Conservation (phyloP, 306 rosid genomes). For the Acacia crassicarpa region DNA sequence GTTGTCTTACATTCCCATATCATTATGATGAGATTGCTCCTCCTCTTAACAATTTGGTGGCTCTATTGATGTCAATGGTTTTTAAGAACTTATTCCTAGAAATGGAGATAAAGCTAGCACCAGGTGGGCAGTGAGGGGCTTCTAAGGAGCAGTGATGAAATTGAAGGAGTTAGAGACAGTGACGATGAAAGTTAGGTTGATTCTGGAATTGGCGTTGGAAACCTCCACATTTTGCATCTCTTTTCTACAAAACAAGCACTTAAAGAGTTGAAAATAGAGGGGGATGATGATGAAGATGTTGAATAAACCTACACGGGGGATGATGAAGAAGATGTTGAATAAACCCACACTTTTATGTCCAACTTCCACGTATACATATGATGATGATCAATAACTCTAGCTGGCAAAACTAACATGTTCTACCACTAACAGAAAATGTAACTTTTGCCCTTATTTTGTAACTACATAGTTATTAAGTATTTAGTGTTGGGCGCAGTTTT, state of each 20-base stretch:
- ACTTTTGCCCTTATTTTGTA: no score
- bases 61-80: constrained; percentile 66
- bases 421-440: no score
- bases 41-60: constrained; percentile 23
- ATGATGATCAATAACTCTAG: no score
- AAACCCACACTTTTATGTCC: no score
- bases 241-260: constrained; percentile 21
- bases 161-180: constrained; percentile 25
- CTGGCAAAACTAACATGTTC: no score
- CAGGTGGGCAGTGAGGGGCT: constrained; percentile 35
- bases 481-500: no score
- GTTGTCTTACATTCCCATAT: not conserved
- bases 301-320: not conserved
- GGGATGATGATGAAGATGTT: not conserved
- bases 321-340: not conserved
- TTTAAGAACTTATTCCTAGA: constrained; percentile 46
- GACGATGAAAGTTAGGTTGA: constrained; percentile 37
- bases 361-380: no score
- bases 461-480: no score
- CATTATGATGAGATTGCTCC: not conserved
- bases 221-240: constrained; percentile 80
- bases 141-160: constrained; percentile 41
- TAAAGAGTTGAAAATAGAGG: not conserved
- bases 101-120: constrained; percentile 52
- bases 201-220: constrained; percentile 41